Percentiles rank a stretch among this genome's conserved stretches.
These are phyloP conservation scores for Aristolochia fimbriata DNA, from an alignment of 164 flowering plant genomes.

Conservation along the genomic window DNA sequence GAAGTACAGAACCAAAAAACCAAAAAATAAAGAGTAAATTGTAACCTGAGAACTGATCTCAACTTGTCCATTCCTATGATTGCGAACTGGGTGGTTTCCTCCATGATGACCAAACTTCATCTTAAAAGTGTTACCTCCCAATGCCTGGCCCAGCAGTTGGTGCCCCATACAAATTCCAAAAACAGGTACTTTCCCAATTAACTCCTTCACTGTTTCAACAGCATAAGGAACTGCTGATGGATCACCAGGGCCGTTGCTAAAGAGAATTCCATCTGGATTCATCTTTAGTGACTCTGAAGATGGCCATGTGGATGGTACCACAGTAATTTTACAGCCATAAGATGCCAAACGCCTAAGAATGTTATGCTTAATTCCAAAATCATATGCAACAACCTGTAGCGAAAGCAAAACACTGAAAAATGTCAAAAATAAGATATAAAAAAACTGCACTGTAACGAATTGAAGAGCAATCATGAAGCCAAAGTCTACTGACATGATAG, in stretches of 20 bases:
- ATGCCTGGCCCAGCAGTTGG: conserved; percentile 82
- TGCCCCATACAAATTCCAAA: conserved; percentile 99
- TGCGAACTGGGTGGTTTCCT: conserved; percentile 87
- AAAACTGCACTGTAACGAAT: conserved; percentile 6
- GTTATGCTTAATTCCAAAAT: conserved; percentile 88
- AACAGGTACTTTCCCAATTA: conserved; percentile 72
- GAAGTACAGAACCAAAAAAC: neutral
- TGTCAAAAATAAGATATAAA: neutral
- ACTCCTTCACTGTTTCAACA: conserved; percentile 63
- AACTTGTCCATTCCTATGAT: conserved; percentile 49
- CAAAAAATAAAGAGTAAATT: neutral
- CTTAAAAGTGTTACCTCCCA: conserved; percentile 81
- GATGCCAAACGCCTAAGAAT: conserved; percentile 77
- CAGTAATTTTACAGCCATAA: conserved; percentile 77
- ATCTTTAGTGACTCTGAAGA: conserved; percentile 65
- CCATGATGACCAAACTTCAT: conserved; percentile 98
- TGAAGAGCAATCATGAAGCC: neutral
- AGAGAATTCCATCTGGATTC: conserved; percentile 86
- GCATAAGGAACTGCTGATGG: conserved; percentile 93
- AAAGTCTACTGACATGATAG: conserved; percentile 39
- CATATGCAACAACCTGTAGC: conserved; percentile 72
- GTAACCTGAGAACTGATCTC: conserved; percentile 88
- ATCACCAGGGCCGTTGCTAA: conserved; percentile 95
- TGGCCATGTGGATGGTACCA: conserved; percentile 86
- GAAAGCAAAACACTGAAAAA: conserved; percentile 19